Conservation (phyloP, 192 early-diverging fungal species). For the Phycomyces nitens region DNA sequence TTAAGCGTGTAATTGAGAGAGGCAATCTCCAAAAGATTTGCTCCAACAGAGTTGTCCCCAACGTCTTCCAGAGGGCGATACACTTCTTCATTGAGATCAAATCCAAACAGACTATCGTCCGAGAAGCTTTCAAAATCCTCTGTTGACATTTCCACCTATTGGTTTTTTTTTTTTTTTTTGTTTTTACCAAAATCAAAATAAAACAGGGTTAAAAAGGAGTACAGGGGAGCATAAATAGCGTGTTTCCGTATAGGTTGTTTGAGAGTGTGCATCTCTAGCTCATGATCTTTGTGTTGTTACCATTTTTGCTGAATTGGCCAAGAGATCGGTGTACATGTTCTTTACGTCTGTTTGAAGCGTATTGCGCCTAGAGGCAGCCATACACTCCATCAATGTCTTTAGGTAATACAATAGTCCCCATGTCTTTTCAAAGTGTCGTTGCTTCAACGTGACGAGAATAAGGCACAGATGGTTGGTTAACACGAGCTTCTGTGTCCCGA, state of each 20-base stretch:
- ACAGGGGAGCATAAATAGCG: neutral
- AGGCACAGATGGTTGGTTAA: conserved; percentile 27
- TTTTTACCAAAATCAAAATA: no score
- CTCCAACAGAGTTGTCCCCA: conserved; percentile 14
- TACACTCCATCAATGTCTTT: conserved; percentile 11
- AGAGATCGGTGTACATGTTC: neutral
- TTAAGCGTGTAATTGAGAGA: conserved; percentile 31
- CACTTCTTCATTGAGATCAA: conserved; percentile 33
- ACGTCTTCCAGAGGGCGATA: conserved; percentile 20
- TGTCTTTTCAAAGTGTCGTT: conserved; percentile 35
- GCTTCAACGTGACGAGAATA: conserved; percentile 22
- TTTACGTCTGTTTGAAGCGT: conserved; percentile 1
- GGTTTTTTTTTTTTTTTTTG: neutral
- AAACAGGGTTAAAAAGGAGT: neutral
- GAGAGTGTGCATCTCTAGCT: neutral
- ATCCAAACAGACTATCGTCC: conserved; percentile 31
- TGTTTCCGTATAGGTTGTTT: neutral
- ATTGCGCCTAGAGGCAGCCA: conserved; percentile 1
- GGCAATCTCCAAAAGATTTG: conserved; percentile 32
- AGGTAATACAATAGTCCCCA: conserved; percentile 29
- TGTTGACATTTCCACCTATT: conserved; percentile 32
- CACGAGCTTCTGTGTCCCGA: conserved; percentile 19
- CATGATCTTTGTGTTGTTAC: conserved; percentile 5
- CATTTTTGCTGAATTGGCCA: conserved; percentile 14
- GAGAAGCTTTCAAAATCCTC: conserved; percentile 37